These are phyloP conservation scores for Sclerotinia minor DNA, from an alignment of 2,329 filamentous ascomycete genomes.

Conservation along the genomic window DNA sequence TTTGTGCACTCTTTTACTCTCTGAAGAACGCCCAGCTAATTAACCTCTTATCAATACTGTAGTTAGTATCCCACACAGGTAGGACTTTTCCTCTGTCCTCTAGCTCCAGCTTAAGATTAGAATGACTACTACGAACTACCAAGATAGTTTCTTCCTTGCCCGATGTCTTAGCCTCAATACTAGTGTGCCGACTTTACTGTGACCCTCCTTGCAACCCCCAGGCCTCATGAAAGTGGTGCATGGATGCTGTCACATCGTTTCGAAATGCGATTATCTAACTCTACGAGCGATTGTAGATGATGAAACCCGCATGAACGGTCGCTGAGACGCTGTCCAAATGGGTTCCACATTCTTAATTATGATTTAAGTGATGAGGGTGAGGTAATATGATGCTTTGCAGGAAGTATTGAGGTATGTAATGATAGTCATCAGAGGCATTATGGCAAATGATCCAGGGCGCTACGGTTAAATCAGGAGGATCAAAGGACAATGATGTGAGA, in stretches of 20 bases:
- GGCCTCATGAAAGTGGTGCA: slow-evolving; percentile 49
- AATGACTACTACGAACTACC: slow-evolving; percentile 38
- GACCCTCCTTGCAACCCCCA: slow-evolving; percentile 29
- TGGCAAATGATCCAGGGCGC: no score
- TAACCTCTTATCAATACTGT: not conserved
- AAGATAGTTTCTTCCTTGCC: slow-evolving; percentile 34
- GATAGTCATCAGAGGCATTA: no score
- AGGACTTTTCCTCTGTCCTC: slow-evolving; percentile 31
- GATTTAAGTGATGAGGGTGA: no score
- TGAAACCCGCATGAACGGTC: slow-evolving; percentile 33
- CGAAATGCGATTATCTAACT: slow-evolving; percentile 52
- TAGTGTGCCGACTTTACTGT: slow-evolving; percentile 28
- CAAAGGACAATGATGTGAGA: no score
- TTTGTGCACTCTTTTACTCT: not conserved
- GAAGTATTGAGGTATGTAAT: no score
- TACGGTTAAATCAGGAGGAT: no score
- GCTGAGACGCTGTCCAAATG: slow-evolving; percentile 34
- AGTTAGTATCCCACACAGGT: no score
- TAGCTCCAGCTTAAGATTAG: slow-evolving; percentile 31
- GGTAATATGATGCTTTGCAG: no score
- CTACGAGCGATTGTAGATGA: slow-evolving; percentile 37
- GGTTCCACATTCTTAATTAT: not conserved
- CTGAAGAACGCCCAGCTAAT: not conserved
- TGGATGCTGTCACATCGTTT: slow-evolving; percentile 49
- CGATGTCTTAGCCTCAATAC: slow-evolving; percentile 34